Base-by-base conservation (phyloP, 164 flowering plant genomes). In the Akebia trifoliata region DNA sequence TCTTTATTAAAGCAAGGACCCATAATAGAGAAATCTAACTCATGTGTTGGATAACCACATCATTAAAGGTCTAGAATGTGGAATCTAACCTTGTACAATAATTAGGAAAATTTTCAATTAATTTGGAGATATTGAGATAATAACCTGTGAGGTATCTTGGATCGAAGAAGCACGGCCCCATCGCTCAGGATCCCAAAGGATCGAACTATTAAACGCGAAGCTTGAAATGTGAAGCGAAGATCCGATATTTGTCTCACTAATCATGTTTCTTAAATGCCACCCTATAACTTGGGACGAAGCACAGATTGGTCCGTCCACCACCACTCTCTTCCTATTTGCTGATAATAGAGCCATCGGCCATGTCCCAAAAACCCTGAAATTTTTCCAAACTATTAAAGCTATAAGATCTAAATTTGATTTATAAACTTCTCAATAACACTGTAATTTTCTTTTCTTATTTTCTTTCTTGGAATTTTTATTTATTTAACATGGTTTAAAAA, bases 161-260 rank as follows among this genome's bases (percentile, higher is more conserved):
- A 59, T 55, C 4, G 95, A 78, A 2, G 97, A 75, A 50, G 82
- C 65, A 18, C 96, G 85, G 25, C 96, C 97, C 99, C 97, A 90
- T 73, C 96, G 66, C 67, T 90, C 93, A 7, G 98, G 98, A 45
- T 93, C 98, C 98, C 97, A 93, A n/a, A 93, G 83, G 25, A 93
- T 76, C 0, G 96, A 86, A 35, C 93, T 87, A 62, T 93, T 93
- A 72, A 90, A 93, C 6, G 80, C 96, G 60, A 93, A 83, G 30
- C 78, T 75, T 15, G 97, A 84, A 53, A 81, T 75, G 36, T 78
- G 84, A 50, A 83, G 61, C 0, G 75, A 70, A 49, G 82, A 66
- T 22, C 24, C 61, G 1, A 62, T 28, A 17, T 69, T 68, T 14
- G 67, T 62, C 32, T 64, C 50, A 43, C 74, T 75, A 47, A 45